Percentiles rank a stretch among this genome's conserved stretches.
These are phyloP conservation scores for Vanrija humicola DNA, from an alignment of 1,284 basidiomycete genomes.

Conservation along the genomic window DNA sequence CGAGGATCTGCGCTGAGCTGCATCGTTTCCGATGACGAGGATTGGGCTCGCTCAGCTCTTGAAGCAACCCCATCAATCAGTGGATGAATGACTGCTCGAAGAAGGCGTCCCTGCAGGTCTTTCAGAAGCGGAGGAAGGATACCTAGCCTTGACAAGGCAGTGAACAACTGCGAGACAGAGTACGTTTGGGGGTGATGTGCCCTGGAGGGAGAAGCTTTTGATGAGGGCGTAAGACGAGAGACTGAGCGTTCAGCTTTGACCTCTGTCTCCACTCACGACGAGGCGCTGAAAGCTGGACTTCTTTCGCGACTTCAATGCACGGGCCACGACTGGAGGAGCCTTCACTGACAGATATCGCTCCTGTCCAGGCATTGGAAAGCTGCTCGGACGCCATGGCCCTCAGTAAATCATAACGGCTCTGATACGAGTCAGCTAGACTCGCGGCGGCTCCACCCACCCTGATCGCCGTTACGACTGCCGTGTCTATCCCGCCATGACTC, in stretches of 20 bases:
- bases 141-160: constrained; percentile 12
- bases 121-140: constrained; percentile 5
- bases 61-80: background rate
- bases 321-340: too few relatives aligned
- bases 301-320: too few relatives aligned
- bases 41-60: too few relatives aligned
- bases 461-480: constrained; percentile 5
- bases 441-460: constrained; percentile 6
- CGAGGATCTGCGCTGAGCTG: background rate
- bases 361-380: constrained; percentile 20
- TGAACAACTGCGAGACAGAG: constrained; percentile 17
- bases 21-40: too few relatives aligned
- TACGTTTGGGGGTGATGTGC: constrained; percentile 8
- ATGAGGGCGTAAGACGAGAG: background rate
- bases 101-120: constrained; percentile 16
- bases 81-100: constrained; percentile 6
- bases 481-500: too few relatives aligned
- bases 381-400: constrained; percentile 9
- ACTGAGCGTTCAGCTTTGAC: background rate
- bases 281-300: too few relatives aligned
- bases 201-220: background rate
- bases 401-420: background rate
- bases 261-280: too few relatives aligned
- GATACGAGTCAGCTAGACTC: background rate
- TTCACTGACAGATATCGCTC: constrained; percentile 13